A percentile compares a stretch with the other conserved stretches of the same genome.
phyloP scores from a whole-genome alignment of 1,284 basidiomycete species.

The Earliella scabrosa region DNA sequence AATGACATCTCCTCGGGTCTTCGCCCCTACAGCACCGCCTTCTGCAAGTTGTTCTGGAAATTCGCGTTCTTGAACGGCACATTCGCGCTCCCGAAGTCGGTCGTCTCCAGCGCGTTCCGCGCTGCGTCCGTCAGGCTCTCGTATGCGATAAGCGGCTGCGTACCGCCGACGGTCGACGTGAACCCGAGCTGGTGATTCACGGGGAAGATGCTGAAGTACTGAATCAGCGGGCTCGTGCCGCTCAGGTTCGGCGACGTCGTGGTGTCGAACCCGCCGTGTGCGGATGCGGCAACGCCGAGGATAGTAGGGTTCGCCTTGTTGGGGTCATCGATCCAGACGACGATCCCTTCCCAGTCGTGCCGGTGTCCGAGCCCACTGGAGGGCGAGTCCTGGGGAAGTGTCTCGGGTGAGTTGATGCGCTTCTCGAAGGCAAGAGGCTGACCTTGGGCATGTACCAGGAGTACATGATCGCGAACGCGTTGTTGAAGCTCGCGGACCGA shows the following conservation, averaged over 20 bases:
- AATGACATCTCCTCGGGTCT: no score
- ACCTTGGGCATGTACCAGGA: constrained; percentile 18
- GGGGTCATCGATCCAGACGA: constrained; percentile 12
- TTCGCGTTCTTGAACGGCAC: constrained; percentile 15
- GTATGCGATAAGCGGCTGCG: constrained; percentile 15
- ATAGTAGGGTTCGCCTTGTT: constrained; percentile 8
- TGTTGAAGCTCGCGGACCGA: constrained; percentile 9
- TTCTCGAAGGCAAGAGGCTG: background rate
- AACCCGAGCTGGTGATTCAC: constrained; percentile 14
- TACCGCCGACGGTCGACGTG: constrained; percentile 9
- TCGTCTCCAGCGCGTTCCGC: constrained; percentile 10
- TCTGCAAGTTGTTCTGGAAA: constrained; percentile 14
- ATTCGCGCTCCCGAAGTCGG: constrained; percentile 12
- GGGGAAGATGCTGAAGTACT: constrained; percentile 12
- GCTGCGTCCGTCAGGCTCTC: constrained; percentile 15
- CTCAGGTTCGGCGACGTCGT: constrained; percentile 5
- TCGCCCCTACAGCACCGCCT: constrained; percentile 4
- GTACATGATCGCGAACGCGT: constrained; percentile 14
- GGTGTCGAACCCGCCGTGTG: constrained; percentile 9
- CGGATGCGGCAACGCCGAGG: constrained; percentile 11
- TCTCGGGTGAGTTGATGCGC: background rate
- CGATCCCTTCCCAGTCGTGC: constrained; percentile 15
- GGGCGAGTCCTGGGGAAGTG: constrained; percentile 3
- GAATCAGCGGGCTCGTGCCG: constrained; percentile 16
- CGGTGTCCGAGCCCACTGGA: constrained; percentile 9